Base-by-base conservation (phyloP, 1,284 basidiomycete genomes). In the Cryptococcus neoformans region DNA sequence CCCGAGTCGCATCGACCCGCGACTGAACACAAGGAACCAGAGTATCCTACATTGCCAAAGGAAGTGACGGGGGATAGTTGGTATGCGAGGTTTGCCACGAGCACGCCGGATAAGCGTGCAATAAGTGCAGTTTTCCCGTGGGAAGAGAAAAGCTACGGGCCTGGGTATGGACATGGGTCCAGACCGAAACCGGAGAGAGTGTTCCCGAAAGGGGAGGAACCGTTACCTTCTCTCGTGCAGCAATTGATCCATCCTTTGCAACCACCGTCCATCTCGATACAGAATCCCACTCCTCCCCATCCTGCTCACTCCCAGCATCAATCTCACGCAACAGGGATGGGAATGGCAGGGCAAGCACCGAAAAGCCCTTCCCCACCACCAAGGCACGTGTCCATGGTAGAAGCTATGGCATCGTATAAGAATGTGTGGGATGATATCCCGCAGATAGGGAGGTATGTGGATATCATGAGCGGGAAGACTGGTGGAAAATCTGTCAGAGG, bases 81-180 rank as follows among this genome's bases (percentile, higher is more conserved):
- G 79, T 83, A 81, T 62, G 74, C 72, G 51, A 72, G 75, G 14
- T 76, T 79, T 2, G 75, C 77, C 8, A 64, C 67, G 14, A 58
- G 67, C 0, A 82, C 80, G 55, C 91, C 93, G 1, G 87, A 94
- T 70, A 82, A 80, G 14, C 78, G 76, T 35, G 89, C 88, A 65
- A 83, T 94, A 35, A 86, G 87, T 63, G 80, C 83, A 28, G 81
- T 96, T n/a, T 97, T 98, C 73, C 93, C 94, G 7, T 98, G 94
- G 94, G 94, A 98, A 73, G 82, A 84, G 55, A 57, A 67, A 39
- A 83, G 82, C 56, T 83, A 83, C 3, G 4, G 28, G 3, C 28
- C 3, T 28, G 28, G 28, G 28, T 28, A 28, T 28, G 28, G 28
- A 28, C 28, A 28, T 28, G 28, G 28, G 28, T 28, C 28, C 10